Evolutionary conservation across 305 asterid genomes (phyloP).

Genomic region (Fraxinus latifolia): DNA sequence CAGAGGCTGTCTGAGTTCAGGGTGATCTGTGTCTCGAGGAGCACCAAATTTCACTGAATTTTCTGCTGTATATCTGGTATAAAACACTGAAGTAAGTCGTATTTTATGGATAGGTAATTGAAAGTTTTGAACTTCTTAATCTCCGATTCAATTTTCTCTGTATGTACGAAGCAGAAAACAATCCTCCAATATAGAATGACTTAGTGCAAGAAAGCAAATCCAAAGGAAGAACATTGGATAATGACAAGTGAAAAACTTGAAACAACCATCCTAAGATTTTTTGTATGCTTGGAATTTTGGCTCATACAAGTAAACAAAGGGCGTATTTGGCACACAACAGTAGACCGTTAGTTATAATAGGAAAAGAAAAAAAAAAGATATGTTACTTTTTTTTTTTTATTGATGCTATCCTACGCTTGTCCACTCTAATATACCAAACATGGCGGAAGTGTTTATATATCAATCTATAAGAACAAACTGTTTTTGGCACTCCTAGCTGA

Average conservation of each 20-base stretch:
- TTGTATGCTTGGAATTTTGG: background rate
- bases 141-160: background rate
- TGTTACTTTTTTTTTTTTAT: background rate
- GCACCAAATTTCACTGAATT: conserved; percentile 69
- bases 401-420: background rate
- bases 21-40: conserved; percentile 73
- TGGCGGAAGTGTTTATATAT: background rate
- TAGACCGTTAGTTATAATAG: background rate
- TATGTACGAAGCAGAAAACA: background rate
- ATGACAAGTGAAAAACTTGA: background rate
- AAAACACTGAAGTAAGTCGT: background rate
- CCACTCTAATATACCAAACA: background rate
- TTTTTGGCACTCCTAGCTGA: background rate
- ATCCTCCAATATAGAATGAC: background rate
- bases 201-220: background rate
- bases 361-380: background rate
- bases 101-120: background rate
- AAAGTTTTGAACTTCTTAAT: background rate
- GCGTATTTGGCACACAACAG: background rate
- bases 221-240: background rate
- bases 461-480: background rate
- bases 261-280: background rate
- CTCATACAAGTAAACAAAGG: background rate
- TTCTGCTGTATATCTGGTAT: conserved; percentile 67
- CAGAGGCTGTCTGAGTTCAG: conserved; percentile 77